Evolutionary conservation across 306 rosid species (phyloP).

Genomic region (Trifolium pratense): DNA sequence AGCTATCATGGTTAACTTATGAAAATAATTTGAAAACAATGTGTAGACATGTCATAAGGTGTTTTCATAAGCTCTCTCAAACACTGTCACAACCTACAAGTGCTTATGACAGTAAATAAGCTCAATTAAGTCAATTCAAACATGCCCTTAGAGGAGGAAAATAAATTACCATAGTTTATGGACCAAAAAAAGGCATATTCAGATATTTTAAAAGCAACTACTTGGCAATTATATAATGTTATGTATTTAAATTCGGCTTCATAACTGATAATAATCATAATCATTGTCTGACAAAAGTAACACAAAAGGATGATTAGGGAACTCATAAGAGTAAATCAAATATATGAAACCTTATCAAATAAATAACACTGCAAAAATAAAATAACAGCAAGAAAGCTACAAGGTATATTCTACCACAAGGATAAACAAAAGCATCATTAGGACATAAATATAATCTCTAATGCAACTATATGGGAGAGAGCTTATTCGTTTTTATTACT

Average conservation of each 20-base stretch:
- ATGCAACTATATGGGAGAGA: background rate
- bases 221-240: too few relatives aligned
- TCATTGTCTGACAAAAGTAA: too few relatives aligned
- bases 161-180: conserved; percentile 24
- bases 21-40: too few relatives aligned
- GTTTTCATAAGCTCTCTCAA: too few relatives aligned
- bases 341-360: background rate
- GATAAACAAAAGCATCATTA: background rate
- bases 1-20: too few relatives aligned
- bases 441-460: background rate
- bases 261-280: too few relatives aligned
- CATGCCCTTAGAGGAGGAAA: background rate
- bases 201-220: background rate
- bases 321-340: background rate
- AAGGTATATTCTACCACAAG: background rate
- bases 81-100: too few relatives aligned
- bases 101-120: background rate
- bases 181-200: background rate
- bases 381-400: background rate
- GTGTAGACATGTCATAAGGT: too few relatives aligned
- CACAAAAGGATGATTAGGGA: background rate
- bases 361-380: background rate
- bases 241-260: too few relatives aligned
- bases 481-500: background rate
- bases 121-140: background rate